Base-by-base conservation (phyloP, 140 eudicot species). In the Erigeron philadelphicus region DNA sequence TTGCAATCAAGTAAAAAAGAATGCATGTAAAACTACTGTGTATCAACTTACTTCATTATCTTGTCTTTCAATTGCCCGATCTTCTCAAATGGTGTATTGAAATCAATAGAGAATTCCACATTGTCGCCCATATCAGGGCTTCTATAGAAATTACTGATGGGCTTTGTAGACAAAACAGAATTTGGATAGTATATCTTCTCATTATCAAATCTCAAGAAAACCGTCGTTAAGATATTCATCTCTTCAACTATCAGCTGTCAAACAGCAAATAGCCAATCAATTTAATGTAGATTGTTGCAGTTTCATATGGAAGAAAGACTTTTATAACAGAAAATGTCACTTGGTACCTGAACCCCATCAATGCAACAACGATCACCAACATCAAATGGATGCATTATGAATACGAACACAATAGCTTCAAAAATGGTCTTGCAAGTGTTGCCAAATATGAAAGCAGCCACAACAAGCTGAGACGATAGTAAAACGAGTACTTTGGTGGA, bases 341-440 rank as follows among this genome's bases (percentile, higher is more conserved):
- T 47, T 55, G 68, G 66, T 83, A 90, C 97, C 95, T 90, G 97
- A 76, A 84, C 82, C 18, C 94, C 95, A 23, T 90, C 94, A 64
- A 90, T 72, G 47, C 84, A 87, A 68, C 97, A 90, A 59, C 97
- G 95, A 48, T 90, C 97, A 46, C 97, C 95, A 15, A 90, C 95
- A 67, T 90, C 97, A 74, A 87, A 90, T 0, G 97, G 97, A 79
- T 90, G 97, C 97, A 90, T 90, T 11, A 87, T 72, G 64, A 90
- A 90, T n/a, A 90, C 95, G 53, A 90, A 90, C 46, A 90, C 77
- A 50, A 90, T 87, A 13, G 97, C 95, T 83, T 90, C 97, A 67
- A 90, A 90, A 13, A 83, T 72, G 43, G 95, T 87, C 75, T 85
- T 87, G 88, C 89, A 84, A 42, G 90, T 87, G 79, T 87, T 90